phyloP scores from a whole-genome alignment of 2,329 filamentous ascomycete genomes.

The Botrytis tulipae region DNA sequence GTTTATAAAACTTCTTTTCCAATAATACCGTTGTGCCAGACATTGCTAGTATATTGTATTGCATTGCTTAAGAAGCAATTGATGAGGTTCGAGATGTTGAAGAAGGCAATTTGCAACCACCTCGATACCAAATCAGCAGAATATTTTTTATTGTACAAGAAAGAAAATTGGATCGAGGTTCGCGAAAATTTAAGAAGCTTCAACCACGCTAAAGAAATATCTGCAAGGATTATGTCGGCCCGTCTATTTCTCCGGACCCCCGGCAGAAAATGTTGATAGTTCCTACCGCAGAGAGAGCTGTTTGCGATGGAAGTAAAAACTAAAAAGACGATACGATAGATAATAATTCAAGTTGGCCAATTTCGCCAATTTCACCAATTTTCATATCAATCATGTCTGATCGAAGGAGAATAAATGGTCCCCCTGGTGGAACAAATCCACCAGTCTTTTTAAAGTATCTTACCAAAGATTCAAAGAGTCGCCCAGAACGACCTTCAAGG shows the following conservation, averaged over 20 bases:
- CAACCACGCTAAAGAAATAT: not conserved
- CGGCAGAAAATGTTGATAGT: conserved; percentile 6
- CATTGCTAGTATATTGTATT: not conserved
- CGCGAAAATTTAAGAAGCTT: conserved; percentile 16
- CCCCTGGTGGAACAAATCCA: conserved; percentile 70
- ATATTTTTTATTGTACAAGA: not conserved
- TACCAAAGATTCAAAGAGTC: conserved; percentile 46
- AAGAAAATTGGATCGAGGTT: not conserved
- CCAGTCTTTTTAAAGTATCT: conserved; percentile 63
- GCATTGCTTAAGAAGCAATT: conserved; percentile 7
- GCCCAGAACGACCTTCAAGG: conserved; percentile 50
- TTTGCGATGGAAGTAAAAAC: not conserved
- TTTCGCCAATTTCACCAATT: not conserved
- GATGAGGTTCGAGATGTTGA: not conserved
- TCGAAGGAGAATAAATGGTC: conserved; percentile 86
- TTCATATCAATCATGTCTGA: conserved; percentile 62
- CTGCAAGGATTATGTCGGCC: not conserved
- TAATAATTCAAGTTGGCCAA: not conserved
- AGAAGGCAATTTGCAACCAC: not conserved
- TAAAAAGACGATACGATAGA: not conserved
- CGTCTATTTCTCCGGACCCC: conserved; percentile 7
- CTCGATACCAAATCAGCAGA: not conserved
- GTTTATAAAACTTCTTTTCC: not conserved
- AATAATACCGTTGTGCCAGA: not conserved
- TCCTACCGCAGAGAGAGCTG: not conserved